Evolutionary conservation across 495 filamentous ascomycete species (phyloP), one percentile per base, ranked within the genome.

Genomic region (Penicillium chermesinum): DNA sequence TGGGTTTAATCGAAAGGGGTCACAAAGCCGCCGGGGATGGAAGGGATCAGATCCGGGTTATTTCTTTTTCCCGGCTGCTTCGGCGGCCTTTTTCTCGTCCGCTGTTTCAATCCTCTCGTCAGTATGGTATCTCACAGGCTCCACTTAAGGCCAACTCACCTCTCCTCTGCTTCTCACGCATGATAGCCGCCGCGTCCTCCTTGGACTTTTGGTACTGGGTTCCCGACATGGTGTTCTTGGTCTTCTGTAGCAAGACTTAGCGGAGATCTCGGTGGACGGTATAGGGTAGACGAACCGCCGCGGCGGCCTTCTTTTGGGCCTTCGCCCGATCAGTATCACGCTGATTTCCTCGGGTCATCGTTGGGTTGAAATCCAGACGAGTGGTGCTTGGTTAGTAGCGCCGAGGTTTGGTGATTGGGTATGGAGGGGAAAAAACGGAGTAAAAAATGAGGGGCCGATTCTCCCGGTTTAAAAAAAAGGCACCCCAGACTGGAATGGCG

Each of bases 261-360:
- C 37, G 5, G 37, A 17, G 10, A n/a, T n/a, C 16, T 14, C 15
- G 3, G 22, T 15, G 32, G 19, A 35, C 34, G 15, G 18, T 32
- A 44, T 36, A 43, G 37, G 34, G 43, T 17, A 33, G 22, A 44
- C 54, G n/a, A 39, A 57, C 84, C 67, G 70, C 49, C 17, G 61
- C 52, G 21, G 76, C 70, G 41, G 72, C 61, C 62, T 81, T 80
- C 75, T 91, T 88, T 64, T 80, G 78, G 59, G 76, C 84, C 70
- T 89, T 89, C 68, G 87, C 85, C 49, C 90, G 86, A 59, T 85
- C 87, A 67, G 86, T 87, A 45, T 95, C 89, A 61, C 90, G 82
- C 76, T 96, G 90, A 63, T 96, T 96, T 54, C 90, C 90, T 64
- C 90, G 87, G 48, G 90, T 82, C 90, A 96, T 96, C 27, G 64